Evolutionary conservation across 768 basidiomycete genomes (phyloP).

Genomic region (Xerocomus spinulosus): DNA sequence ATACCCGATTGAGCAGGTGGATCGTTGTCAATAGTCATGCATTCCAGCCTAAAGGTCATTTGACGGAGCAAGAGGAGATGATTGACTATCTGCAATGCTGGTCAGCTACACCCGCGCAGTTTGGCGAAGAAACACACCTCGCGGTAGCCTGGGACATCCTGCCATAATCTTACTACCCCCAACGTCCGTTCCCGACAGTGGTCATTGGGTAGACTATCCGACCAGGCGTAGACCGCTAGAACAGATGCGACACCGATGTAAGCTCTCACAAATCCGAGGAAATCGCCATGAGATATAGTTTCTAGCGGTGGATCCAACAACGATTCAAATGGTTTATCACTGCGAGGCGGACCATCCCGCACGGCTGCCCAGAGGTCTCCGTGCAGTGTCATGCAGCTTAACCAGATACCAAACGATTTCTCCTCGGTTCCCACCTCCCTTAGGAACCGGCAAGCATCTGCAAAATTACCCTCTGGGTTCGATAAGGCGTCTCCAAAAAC

Average conservation of each 20-base stretch:
- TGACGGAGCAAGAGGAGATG: constrained; percentile 69
- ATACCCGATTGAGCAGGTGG: constrained; percentile 59
- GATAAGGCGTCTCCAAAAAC: constrained; percentile 57
- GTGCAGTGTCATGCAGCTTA: constrained; percentile 64
- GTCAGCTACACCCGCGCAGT: constrained; percentile 17
- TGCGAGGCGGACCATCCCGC: constrained; percentile 10
- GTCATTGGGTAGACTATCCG: constrained; percentile 68
- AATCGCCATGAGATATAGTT: constrained; percentile 47
- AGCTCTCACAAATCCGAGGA: constrained; percentile 60
- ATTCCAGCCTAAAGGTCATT: constrained; percentile 65
- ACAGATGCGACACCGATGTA: constrained; percentile 64
- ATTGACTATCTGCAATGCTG: constrained; percentile 57
- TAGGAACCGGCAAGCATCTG: constrained; percentile 45
- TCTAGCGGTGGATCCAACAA: constrained; percentile 33
- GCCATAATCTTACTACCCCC: constrained; percentile 44
- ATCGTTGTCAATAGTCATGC: constrained; percentile 62
- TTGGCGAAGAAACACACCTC: constrained; percentile 44
- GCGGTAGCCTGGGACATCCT: constrained; percentile 59
- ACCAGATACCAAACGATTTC: constrained; percentile 66
- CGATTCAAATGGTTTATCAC: constrained; percentile 34
- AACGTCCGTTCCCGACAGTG: constrained; percentile 60
- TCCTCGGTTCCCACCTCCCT: constrained; percentile 63
- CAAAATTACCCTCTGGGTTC: constrained; percentile 49
- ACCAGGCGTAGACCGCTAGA: constrained; percentile 72
- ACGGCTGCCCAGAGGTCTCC: constrained; percentile 41